Evolutionary conservation across 768 basidiomycete species (phyloP).

Genomic region (Termitomyces sp.): DNA sequence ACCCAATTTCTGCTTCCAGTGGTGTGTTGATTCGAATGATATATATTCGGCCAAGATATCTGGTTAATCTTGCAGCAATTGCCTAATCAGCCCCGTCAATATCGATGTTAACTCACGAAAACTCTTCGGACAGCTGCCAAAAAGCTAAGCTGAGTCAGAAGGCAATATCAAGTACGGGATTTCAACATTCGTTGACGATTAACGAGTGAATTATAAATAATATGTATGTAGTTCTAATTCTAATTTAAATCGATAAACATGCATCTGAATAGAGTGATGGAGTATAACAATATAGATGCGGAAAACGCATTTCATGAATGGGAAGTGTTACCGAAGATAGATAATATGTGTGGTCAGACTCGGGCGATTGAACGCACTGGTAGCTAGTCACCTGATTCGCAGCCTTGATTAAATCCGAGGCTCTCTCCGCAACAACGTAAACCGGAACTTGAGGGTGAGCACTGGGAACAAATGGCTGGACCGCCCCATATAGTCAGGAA

Average conservation of each 20-base stretch:
- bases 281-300: not conserved
- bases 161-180: too few relatives aligned
- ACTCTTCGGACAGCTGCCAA: not conserved
- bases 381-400: not conserved
- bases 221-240: too few relatives aligned
- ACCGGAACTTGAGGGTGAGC: constrained; percentile 1
- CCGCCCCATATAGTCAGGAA: not conserved
- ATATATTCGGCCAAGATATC: too few relatives aligned
- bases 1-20: not conserved
- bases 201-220: not conserved
- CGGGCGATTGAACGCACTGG: not conserved
- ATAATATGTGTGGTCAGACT: not conserved
- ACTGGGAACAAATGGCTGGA: not conserved
- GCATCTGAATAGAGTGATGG: too few relatives aligned
- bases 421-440: not conserved
- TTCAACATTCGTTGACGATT: not conserved
- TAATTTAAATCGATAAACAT: too few relatives aligned
- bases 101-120: not conserved
- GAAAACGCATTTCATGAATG: not conserved
- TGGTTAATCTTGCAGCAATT: not conserved
- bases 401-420: not conserved
- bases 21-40: not conserved
- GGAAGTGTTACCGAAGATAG: not conserved
- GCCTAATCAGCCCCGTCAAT: not conserved
- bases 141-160: too few relatives aligned